These are phyloP conservation scores for Xylaria sp. DNA, from an alignment of 2,329 filamentous ascomycete genomes.

Conservation along the genomic window DNA sequence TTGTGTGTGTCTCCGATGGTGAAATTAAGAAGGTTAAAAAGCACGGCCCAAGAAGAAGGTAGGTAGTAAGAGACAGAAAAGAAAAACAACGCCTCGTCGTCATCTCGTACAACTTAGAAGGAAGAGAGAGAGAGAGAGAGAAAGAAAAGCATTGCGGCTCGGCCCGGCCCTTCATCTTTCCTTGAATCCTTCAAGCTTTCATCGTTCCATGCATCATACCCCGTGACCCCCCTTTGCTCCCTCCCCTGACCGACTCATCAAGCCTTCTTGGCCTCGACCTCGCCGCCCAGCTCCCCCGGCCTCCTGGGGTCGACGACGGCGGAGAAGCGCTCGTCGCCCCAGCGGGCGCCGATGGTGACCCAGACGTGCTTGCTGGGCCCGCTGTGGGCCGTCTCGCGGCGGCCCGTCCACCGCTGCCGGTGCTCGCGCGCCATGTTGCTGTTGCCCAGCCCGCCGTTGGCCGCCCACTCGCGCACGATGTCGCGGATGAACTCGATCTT, in stretches of 20 bases:
- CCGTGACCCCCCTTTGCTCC: no score
- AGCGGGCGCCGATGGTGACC: slow-evolving; percentile 67
- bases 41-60: no score
- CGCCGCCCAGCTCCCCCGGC: slow-evolving; percentile 56
- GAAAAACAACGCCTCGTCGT: slow-evolving; percentile 30
- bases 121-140: no score
- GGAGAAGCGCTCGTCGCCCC: slow-evolving; percentile 59
- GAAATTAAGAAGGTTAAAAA: no score
- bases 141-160: slow-evolving; percentile 27
- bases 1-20: no score
- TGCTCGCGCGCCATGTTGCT: slow-evolving; percentile 59
- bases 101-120: no score
- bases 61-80: no score
- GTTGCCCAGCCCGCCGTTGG: slow-evolving; percentile 70
- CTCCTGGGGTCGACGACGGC: slow-evolving; percentile 58
- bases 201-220: no score
- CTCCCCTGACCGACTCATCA: no score
- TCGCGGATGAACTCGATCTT: slow-evolving; percentile 75
- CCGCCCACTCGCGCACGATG: slow-evolving; percentile 71
- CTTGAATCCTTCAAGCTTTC: no score
- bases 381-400: slow-evolving; percentile 57
- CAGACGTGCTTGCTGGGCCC: slow-evolving; percentile 66
- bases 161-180: not conserved
- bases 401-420: slow-evolving; percentile 61
- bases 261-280: slow-evolving; percentile 48